Evolutionary conservation across 2,329 filamentous ascomycete genomes (phyloP), one percentile per base, ranked within the genome.

Genomic region (Blumeria hordei): DNA sequence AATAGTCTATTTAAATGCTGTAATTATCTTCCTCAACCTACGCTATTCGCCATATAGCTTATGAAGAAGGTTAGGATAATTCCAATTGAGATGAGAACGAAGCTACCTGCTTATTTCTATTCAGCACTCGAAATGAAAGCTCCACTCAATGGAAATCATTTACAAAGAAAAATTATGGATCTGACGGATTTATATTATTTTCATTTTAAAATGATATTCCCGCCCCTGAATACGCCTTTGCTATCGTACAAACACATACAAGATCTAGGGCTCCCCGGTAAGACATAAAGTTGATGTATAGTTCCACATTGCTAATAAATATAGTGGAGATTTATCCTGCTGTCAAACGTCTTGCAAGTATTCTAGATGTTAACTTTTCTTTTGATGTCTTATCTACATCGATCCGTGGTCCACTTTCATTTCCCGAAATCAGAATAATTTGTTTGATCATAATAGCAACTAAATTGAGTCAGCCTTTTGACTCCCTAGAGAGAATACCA

Each of bases 401-500:
- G 67, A 68, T 71, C 57, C 53, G 56, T 47, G 67, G 72, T 32
- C 67, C 75, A 8, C 68, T 80, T 14, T 71, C 78, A 53, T 75
- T 83, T 58, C 87, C 92, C 0, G 92, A 96, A 63, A 71, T 85
- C 6, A 76, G 84, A 45, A 69, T 95, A 0, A 71, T 87, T 55
- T 73, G 80, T 3, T 69, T 86, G 3, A 66, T 94, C 3, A 70
- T 94, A 2, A 73, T 94, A 12, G 78, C 83, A 3, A 79, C 83
- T 3, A 95, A 95, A 62, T 66, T 94, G 2, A 71, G 83, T 18
- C 88, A 86, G 61, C 86, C 90, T 0, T 78, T 94, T 47, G 78
- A 86, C 62, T 69, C 70, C 21, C 62, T 73, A 11, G 66, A 71
- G 54, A 70, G 80, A 44, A 70, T 71, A 60, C 74, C 73, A 7